Evolutionary conservation across 2,329 filamentous ascomycete genomes (phyloP).

Genomic region (Lachnellula arida): DNA sequence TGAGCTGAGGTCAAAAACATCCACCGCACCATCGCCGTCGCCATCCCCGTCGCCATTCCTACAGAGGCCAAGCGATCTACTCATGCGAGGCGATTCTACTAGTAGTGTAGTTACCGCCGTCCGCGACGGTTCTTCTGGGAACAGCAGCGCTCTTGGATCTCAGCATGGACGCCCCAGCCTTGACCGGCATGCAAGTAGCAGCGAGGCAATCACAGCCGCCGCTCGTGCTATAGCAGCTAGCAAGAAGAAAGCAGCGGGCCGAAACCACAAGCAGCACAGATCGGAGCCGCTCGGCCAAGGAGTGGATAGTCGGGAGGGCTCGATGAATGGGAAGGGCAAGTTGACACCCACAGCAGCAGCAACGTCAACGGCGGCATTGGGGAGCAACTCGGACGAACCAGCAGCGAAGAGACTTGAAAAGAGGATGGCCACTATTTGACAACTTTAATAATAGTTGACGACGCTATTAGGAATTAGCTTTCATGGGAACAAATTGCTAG

Average conservation of each 20-base stretch:
- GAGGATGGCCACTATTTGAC: background rate
- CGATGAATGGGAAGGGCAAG: background rate
- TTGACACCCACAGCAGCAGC: background rate
- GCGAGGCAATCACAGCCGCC: slow-evolving; percentile 18
- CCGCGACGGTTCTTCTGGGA: slow-evolving; percentile 20
- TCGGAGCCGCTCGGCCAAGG: background rate
- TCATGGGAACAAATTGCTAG: background rate
- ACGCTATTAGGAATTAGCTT: background rate
- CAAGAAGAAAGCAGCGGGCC: background rate
- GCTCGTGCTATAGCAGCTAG: slow-evolving; percentile 8
- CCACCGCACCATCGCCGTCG: background rate
- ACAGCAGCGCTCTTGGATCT: slow-evolving; percentile 3
- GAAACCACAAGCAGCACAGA: background rate
- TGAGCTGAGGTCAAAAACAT: background rate
- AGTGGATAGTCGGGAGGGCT: background rate
- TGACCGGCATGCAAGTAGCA: slow-evolving; percentile 7
- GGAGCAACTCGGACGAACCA: background rate
- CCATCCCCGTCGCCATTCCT: background rate
- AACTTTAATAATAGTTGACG: background rate
- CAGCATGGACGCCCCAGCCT: background rate
- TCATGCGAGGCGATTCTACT: slow-evolving; percentile 19
- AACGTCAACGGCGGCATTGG: background rate
- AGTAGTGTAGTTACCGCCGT: slow-evolving; percentile 26
- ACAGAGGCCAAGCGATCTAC: background rate
- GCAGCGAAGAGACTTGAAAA: background rate